Percentiles rank a stretch among this genome's conserved stretches.
Evolutionary conservation across 495 filamentous ascomycete species (phyloP).

Genomic region (Parachaetomium inaequale): DNA sequence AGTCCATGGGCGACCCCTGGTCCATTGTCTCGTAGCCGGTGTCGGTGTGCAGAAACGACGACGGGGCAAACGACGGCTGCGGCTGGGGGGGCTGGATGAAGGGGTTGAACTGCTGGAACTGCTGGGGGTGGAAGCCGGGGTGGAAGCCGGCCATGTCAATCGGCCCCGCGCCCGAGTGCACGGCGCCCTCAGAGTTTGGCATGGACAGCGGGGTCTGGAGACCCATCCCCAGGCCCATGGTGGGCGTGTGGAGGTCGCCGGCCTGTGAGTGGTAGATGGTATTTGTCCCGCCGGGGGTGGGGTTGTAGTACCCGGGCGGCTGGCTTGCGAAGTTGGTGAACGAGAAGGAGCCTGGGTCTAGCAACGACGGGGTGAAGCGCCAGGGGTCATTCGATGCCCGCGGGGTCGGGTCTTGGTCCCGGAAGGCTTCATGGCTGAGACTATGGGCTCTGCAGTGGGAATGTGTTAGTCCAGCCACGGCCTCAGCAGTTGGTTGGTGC

Average conservation of each 20-base stretch:
- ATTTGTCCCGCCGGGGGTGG: slow-evolving; percentile 80
- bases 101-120: slow-evolving; percentile 70
- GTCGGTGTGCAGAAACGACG: slow-evolving; percentile 73
- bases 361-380: slow-evolving; percentile 79
- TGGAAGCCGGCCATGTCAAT: slow-evolving; percentile 55
- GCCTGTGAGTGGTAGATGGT: slow-evolving; percentile 78
- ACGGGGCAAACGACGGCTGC: slow-evolving; percentile 69
- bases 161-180: slow-evolving; percentile 52
- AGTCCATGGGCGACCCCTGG: slow-evolving; percentile 59
- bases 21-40: slow-evolving; percentile 75
- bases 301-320: slow-evolving; percentile 79
- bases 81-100: slow-evolving; percentile 59
- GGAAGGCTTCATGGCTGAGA: slow-evolving; percentile 51
- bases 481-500: neutral
- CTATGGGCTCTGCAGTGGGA: slow-evolving; percentile 33
- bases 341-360: slow-evolving; percentile 78
- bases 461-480: slow-evolving; percentile 12
- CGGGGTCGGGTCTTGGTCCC: slow-evolving; percentile 77
- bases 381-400: slow-evolving; percentile 71
- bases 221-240: slow-evolving; percentile 55
- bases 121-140: slow-evolving; percentile 58
- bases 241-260: slow-evolving; percentile 87
- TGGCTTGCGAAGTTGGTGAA: slow-evolving; percentile 77
- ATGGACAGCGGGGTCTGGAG: slow-evolving; percentile 84
- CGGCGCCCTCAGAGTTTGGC: slow-evolving; percentile 58